Conservation (phyloP, 768 basidiomycete species). For the Pleurotus giganteus region DNA sequence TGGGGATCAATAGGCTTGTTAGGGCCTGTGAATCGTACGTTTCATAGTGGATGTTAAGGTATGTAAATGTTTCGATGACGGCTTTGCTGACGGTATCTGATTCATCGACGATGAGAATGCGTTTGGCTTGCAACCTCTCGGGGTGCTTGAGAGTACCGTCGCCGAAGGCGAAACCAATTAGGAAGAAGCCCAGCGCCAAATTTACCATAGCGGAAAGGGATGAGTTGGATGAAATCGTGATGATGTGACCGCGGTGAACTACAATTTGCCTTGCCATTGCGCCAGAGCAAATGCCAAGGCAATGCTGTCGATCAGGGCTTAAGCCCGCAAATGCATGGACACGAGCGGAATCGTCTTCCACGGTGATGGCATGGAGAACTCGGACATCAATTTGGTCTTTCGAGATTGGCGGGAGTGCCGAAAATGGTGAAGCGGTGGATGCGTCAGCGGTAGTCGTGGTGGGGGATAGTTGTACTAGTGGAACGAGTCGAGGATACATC, state of each 20-base stretch:
- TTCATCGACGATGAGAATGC: not conserved
- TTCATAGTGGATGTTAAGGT: not conserved
- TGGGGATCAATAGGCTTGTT: not conserved
- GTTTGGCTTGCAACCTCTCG: not conserved
- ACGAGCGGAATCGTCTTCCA: not conserved
- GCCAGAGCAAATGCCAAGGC: not conserved
- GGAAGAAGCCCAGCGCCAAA: not conserved
- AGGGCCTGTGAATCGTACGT: not conserved
- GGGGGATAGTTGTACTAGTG: not conserved
- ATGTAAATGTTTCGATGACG: not conserved
- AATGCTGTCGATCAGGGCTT: not conserved
- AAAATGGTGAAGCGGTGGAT: not conserved
- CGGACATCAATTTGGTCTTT: not conserved
- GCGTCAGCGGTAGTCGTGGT: not conserved
- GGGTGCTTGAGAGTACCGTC: not conserved
- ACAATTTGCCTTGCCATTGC: not conserved
- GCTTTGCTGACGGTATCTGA: not conserved
- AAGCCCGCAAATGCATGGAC: not conserved
- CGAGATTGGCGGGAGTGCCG: not conserved
- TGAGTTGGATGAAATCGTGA: not conserved
- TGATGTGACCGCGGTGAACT: not conserved
- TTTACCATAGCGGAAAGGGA: not conserved
- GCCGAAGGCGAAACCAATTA: not conserved
- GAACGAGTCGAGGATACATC: not conserved
- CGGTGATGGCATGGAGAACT: not conserved